Evolutionary conservation across 78 protist genomes (phyloP).

Genomic region (Bigelowiella natans): DNA sequence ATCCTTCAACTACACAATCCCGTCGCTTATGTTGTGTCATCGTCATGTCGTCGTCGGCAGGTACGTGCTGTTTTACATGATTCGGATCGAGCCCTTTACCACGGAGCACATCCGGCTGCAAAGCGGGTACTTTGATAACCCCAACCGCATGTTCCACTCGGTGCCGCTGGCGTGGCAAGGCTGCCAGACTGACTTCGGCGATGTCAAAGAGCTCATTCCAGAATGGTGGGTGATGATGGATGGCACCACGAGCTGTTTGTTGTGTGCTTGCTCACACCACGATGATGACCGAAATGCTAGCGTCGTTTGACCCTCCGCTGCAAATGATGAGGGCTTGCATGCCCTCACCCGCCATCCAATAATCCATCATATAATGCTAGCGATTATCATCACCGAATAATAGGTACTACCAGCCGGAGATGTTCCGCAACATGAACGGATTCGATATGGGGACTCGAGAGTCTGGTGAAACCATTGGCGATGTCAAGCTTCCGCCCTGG

Average conservation of each 20-base stretch:
- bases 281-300: too few relatives aligned
- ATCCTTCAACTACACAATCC: too few relatives aligned
- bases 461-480: constrained; percentile 22
- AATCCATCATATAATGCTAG: too few relatives aligned
- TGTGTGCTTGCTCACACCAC: too few relatives aligned
- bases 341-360: too few relatives aligned
- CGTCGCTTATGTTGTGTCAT: too few relatives aligned
- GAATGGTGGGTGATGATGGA: too few relatives aligned
- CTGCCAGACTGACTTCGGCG: not conserved
- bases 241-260: too few relatives aligned
- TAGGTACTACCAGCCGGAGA: constrained; percentile 45
- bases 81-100: constrained; percentile 91
- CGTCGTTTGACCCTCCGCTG: too few relatives aligned
- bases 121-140: constrained; percentile 79
- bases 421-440: constrained; percentile 26
- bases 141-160: constrained; percentile 82
- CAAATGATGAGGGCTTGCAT: too few relatives aligned
- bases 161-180: constrained; percentile 54
- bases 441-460: constrained; percentile 17
- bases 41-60: constrained; percentile 74
- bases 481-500: constrained; percentile 83
- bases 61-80: constrained; percentile 53
- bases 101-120: constrained; percentile 54
- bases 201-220: constrained; percentile 68
- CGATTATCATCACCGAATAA: too few relatives aligned